Evolutionary conservation across 1,284 basidiomycete genomes (phyloP).

Genomic region (Wolfiporia cocos): DNA sequence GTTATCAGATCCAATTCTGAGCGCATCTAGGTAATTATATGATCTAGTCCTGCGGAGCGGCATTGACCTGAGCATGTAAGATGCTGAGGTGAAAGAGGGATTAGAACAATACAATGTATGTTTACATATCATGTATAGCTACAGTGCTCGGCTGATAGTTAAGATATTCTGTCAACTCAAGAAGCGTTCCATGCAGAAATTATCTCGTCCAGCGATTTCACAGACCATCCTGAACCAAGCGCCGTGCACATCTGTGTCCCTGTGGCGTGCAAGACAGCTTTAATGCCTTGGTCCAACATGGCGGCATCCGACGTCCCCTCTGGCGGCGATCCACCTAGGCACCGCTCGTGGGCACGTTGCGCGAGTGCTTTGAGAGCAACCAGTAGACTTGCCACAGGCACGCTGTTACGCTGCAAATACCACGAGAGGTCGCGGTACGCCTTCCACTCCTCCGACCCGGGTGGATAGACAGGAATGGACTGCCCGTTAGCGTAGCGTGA

Average conservation of each 20-base stretch:
- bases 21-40: too few relatives aligned
- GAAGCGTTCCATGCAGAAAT: constrained; percentile 57
- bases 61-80: too few relatives aligned
- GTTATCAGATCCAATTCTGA: too few relatives aligned
- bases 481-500: constrained; percentile 42
- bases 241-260: constrained; percentile 63
- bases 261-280: constrained; percentile 58
- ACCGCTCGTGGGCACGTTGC: constrained; percentile 50
- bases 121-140: too few relatives aligned
- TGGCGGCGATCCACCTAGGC: constrained; percentile 39
- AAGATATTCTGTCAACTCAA: too few relatives aligned
- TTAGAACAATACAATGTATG: too few relatives aligned
- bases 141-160: too few relatives aligned
- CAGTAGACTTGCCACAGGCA: constrained; percentile 61
- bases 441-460: constrained; percentile 30
- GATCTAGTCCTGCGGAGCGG: too few relatives aligned
- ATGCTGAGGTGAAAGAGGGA: too few relatives aligned
- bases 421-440: constrained; percentile 34
- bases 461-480: constrained; percentile 12
- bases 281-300: constrained; percentile 54
- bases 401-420: constrained; percentile 64
- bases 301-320: constrained; percentile 43
- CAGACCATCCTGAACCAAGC: constrained; percentile 62
- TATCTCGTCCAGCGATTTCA: constrained; percentile 56
- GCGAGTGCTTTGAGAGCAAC: constrained; percentile 53